Evolutionary conservation across 805 yeast species (phyloP).

Genomic region (Candida alai): DNA sequence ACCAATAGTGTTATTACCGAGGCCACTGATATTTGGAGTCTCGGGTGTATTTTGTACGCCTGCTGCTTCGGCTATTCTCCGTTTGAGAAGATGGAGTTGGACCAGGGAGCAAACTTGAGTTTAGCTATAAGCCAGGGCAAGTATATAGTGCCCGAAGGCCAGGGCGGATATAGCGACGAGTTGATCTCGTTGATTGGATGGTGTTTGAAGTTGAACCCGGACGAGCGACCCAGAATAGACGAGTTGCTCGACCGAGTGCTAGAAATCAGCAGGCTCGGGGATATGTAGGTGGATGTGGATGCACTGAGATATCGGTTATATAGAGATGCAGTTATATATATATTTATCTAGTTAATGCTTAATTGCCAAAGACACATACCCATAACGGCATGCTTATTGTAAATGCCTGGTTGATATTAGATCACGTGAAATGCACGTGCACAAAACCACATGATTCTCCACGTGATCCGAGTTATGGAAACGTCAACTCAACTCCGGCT

Average conservation of each 20-base stretch:
- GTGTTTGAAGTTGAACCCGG: slow-evolving; percentile 64
- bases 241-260: slow-evolving; percentile 51
- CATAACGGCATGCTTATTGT: too few relatives aligned
- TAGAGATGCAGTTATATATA: too few relatives aligned
- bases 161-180: slow-evolving; percentile 48
- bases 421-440: too few relatives aligned
- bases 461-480: too few relatives aligned
- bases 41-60: slow-evolving; percentile 81
- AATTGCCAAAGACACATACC: too few relatives aligned
- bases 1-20: slow-evolving; percentile 66
- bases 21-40: slow-evolving; percentile 83
- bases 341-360: too few relatives aligned
- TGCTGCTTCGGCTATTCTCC: slow-evolving; percentile 80
- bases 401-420: too few relatives aligned
- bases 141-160: slow-evolving; percentile 52
- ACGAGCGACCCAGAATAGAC: slow-evolving; percentile 60
- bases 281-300: too few relatives aligned
- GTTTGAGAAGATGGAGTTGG: slow-evolving; percentile 76
- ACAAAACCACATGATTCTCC: too few relatives aligned
- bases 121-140: slow-evolving; percentile 71
- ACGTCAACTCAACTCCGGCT: too few relatives aligned
- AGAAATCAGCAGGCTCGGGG: too few relatives aligned
- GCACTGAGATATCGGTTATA: too few relatives aligned
- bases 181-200: slow-evolving; percentile 51
- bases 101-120: slow-evolving; percentile 76